Evolutionary conservation across 805 yeast species (phyloP).

Genomic region (Saccharomyces mikatae): DNA sequence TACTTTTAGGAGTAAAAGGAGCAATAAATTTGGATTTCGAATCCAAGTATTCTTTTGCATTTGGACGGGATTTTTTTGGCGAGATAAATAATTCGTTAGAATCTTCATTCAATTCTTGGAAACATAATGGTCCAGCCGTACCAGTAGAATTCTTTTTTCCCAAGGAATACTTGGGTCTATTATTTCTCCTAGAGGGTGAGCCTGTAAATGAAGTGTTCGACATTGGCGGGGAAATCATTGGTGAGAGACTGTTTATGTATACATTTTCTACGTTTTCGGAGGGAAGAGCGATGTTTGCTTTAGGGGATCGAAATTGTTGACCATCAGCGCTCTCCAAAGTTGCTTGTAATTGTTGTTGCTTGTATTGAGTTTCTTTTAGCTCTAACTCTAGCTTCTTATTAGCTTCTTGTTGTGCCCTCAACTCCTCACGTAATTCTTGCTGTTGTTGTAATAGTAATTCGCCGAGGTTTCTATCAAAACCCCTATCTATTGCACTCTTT

Average conservation of each 20-base stretch:
- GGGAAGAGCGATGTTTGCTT: background rate
- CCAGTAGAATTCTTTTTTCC: background rate
- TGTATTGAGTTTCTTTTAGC: conserved; percentile 21
- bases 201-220: conserved; percentile 4
- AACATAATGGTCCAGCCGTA: background rate
- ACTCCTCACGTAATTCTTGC: conserved; percentile 21
- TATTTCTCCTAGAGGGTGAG: conserved; percentile 10
- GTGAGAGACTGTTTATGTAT: background rate
- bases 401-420: conserved; percentile 25
- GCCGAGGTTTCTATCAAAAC: conserved; percentile 6
- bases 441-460: conserved; percentile 21
- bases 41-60: background rate
- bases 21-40: background rate
- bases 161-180: conserved; percentile 2
- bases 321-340: conserved; percentile 14
- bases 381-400: conserved; percentile 25
- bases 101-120: conserved; percentile 1
- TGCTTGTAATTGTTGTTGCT: conserved; percentile 23
- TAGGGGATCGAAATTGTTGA: conserved; percentile 6
- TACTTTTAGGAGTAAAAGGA: background rate
- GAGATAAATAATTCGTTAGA: background rate
- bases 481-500: background rate
- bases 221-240: background rate
- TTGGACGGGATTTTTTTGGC: background rate
- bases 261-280: background rate